Base-by-base conservation (phyloP, 2,329 filamentous ascomycete genomes). In the Fusarium brevicatenulatum region DNA sequence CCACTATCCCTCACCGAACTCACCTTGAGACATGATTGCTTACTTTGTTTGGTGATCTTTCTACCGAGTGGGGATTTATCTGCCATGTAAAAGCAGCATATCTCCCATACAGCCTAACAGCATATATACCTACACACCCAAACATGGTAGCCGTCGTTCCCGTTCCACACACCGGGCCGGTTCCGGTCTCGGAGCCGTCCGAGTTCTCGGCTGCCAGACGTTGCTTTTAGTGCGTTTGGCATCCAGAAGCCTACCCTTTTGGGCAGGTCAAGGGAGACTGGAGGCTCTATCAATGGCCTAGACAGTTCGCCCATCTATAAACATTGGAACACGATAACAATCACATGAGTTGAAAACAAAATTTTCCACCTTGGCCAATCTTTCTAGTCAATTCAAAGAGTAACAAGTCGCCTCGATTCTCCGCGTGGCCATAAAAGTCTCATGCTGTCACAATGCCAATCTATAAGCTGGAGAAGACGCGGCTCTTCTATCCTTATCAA, bases 141-240 rank as follows among this genome's bases (percentile, higher is more conserved):
- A 25, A 55, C 25, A 40, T 73, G 49, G 43, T 40, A 44, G 68
- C 53, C 68, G 63, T 63, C 49, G 53, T 68, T 72, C 44, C 44
- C 58, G 46, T 49, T 40, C 42, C 52, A 43, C 54, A 52, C 47
- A 70, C 75, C 75, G 75, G 75, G 50, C 75, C 75, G 75, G 75
- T 76, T 61, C 76, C 74, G 76, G 65, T 64, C 53, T 67, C 72
- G 74, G 70, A 72, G 58, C 71, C 66, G 72, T 71, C 66, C 63
- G 58, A 50, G 43, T 28, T 63, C 34, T 69, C 57, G 49, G 54
- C 37, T 46, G 53, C 30, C 21, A 71, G 46, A 59, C 23, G 25
- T 56, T 39, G 37, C 42, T 62, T 39, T 61, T 39, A 59, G 53
- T 47, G 30, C 37, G 54, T 50, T 59, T 44, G 55, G 19, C 54